Evolutionary conservation across 352 stramenopile species (phyloP).

Genomic region (Peronospora tabacina): DNA sequence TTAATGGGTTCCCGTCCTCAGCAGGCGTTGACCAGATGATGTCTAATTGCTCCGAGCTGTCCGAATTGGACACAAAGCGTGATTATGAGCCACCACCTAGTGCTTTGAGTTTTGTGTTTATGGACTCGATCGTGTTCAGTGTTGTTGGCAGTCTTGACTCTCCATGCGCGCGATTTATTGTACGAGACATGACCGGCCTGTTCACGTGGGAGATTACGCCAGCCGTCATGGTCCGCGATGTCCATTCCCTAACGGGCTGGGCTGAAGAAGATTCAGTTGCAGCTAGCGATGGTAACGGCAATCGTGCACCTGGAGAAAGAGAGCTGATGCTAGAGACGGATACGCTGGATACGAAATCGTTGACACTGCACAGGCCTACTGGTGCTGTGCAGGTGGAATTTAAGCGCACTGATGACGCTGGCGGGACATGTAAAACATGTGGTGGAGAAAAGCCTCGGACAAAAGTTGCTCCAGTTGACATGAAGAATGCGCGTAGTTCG

Average conservation of each 20-base stretch:
- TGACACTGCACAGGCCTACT: constrained; percentile 37
- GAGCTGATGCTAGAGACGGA: constrained; percentile 40
- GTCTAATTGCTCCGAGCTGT: constrained; percentile 69
- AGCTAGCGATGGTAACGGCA: not conserved
- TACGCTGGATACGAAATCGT: constrained; percentile 20
- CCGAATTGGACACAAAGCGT: constrained; percentile 30
- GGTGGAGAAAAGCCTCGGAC: constrained; percentile 45
- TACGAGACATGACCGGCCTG: constrained; percentile 75
- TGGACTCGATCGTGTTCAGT: constrained; percentile 82
- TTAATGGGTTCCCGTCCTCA: constrained; percentile 79
- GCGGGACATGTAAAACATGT: constrained; percentile 41
- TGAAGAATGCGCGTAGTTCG: constrained; percentile 15
- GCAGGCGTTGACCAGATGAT: constrained; percentile 80
- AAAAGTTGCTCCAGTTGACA: constrained; percentile 20
- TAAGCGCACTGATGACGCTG: constrained; percentile 32
- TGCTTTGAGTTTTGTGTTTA: constrained; percentile 81
- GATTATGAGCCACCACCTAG: constrained; percentile 30
- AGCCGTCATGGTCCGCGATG: constrained; percentile 19
- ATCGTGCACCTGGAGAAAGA: constrained; percentile 23
- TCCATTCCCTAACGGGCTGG: constrained; percentile 19
- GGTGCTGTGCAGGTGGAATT: constrained; percentile 54
- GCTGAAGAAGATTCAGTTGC: not conserved
- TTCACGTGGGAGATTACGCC: constrained; percentile 82
- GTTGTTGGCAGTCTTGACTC: constrained; percentile 78
- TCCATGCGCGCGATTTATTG: constrained; percentile 65